These are phyloP conservation scores for Tylopilus felleus DNA, from an alignment of 768 basidiomycete genomes.

Conservation along the genomic window DNA sequence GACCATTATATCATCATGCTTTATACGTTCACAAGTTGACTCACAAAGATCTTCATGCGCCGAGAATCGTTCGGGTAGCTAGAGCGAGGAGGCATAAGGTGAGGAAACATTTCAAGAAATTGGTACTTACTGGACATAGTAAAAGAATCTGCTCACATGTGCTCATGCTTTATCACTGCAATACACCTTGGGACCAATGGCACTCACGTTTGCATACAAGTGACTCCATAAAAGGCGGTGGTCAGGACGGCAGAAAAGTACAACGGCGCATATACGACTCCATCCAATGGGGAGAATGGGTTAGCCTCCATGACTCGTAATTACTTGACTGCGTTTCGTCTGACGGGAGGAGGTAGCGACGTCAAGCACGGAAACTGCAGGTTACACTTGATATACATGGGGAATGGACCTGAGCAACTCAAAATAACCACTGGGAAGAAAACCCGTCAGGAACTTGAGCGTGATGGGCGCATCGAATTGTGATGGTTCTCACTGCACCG, in stretches of 20 bases:
- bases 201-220: constrained; percentile 15
- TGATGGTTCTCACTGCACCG: too few relatives aligned
- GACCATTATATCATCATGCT: background rate
- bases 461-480: too few relatives aligned
- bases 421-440: background rate
- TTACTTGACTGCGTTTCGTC: background rate
- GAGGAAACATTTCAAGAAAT: background rate
- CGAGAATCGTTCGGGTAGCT: constrained; percentile 1
- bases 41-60: constrained; percentile 4
- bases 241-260: background rate
- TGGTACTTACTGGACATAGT: constrained; percentile 1
- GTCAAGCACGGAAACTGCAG: background rate
- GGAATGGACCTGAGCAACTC: too few relatives aligned
- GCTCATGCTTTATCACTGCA: too few relatives aligned
- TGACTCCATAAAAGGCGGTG: constrained; percentile 1
- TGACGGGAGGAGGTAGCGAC: background rate
- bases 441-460: too few relatives aligned
- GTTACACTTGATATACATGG: background rate
- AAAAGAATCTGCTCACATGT: constrained; percentile 2
- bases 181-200: background rate
- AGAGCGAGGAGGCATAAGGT: too few relatives aligned
- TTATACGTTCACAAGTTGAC: background rate
- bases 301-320: background rate
- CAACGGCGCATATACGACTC: background rate
- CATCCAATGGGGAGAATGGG: background rate